Evolutionary conservation across 2,329 filamentous ascomycete genomes (phyloP).

Genomic region (Fusarium sp.): DNA sequence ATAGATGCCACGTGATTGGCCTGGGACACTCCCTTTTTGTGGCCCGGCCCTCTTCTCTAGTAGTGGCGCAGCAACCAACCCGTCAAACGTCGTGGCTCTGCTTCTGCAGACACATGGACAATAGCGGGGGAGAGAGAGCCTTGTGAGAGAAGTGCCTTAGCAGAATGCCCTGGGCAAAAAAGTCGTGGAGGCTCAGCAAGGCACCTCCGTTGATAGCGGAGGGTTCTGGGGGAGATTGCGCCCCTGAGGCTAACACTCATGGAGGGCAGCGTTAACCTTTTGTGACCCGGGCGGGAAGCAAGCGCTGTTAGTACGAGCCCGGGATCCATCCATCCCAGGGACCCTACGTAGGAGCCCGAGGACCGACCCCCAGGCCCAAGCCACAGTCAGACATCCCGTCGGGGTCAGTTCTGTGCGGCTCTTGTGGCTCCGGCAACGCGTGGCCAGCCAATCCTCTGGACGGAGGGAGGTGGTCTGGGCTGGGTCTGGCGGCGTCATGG

Average conservation of each 20-base stretch:
- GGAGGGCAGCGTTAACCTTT: neutral
- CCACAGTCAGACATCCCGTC: constrained; percentile 18
- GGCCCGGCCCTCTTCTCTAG: constrained; percentile 17
- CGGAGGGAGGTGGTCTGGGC: constrained; percentile 1
- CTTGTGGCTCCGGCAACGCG: constrained; percentile 37
- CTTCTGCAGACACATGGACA: neutral
- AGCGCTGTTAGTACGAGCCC: neutral
- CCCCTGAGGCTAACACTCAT: constrained; percentile 17
- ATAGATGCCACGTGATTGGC: constrained; percentile 30
- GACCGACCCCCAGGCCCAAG: neutral
- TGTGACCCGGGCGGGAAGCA: neutral
- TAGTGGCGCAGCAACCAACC: constrained; percentile 37
- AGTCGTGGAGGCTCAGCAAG: constrained; percentile 5
- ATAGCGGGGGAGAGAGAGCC: neutral
- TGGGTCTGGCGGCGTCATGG: constrained; percentile 31
- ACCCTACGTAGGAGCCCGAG: neutral
- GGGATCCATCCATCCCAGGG: neutral
- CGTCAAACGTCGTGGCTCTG: constrained; percentile 15
- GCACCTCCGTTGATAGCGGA: neutral
- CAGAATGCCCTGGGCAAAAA: constrained; percentile 6
- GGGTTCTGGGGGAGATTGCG: neutral
- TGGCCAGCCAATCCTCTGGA: constrained; percentile 24
- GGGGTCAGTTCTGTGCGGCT: constrained; percentile 12
- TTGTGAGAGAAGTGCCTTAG: neutral
- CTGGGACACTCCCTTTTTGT: neutral